phyloP scores from a whole-genome alignment of 1,284 basidiomycete genomes.

The Phellopilus nigrolimitatus region DNA sequence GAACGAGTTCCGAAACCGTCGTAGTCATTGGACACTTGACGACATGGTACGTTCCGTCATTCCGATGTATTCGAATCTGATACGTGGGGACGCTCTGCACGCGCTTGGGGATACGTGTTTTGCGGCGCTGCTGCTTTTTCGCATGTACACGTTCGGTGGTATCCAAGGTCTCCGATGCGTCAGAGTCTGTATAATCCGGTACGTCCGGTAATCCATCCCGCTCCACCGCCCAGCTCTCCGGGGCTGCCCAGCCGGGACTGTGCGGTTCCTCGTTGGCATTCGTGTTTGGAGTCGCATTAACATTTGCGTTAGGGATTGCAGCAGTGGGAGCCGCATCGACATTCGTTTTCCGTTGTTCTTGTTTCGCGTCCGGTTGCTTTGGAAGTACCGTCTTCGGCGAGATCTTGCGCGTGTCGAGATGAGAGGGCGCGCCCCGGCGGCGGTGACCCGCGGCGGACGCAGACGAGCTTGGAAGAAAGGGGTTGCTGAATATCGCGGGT shows the following conservation, averaged over 20 bases:
- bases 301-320: too few species aligned
- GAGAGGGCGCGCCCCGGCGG: conserved; percentile 10
- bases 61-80: conserved; percentile 73
- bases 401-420: conserved; percentile 35
- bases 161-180: conserved; percentile 32
- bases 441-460: conserved; percentile 19
- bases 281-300: conserved; percentile 10
- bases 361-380: conserved; percentile 4
- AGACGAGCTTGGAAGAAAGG: conserved; percentile 35
- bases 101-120: conserved; percentile 10
- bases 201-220: conserved; percentile 37
- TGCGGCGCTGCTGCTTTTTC: conserved; percentile 19
- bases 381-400: conserved; percentile 43
- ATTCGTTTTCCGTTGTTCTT: not conserved
- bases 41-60: conserved; percentile 71
- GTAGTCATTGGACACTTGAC: conserved; percentile 61
- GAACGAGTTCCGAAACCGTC: conserved; percentile 68
- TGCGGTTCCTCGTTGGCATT: conserved; percentile 25
- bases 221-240: conserved; percentile 58
- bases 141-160: conserved; percentile 15
- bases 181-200: conserved; percentile 42
- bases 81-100: conserved; percentile 28
- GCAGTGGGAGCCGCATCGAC: too few species aligned
- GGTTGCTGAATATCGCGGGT: conserved; percentile 40
- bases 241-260: conserved; percentile 46